Percentiles rank a stretch among this genome's conserved stretches.
phyloP scores from a whole-genome alignment of 2,329 filamentous ascomycete species.

The Sarocladium oryzae region DNA sequence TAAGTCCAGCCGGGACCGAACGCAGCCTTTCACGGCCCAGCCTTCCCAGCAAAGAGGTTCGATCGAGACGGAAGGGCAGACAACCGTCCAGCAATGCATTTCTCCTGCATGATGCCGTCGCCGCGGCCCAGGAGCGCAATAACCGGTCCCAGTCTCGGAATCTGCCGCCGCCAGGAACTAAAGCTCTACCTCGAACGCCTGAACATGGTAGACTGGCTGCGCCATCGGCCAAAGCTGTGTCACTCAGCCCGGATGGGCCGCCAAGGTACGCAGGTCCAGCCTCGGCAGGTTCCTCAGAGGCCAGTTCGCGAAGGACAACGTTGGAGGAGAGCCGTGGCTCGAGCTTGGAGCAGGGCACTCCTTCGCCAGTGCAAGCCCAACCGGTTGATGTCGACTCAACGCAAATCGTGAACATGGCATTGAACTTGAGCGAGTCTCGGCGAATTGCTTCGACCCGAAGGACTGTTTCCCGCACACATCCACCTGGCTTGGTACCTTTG shows the following conservation, averaged over 20 bases:
- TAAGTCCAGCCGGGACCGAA: neutral
- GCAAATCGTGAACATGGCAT: constrained; percentile 87
- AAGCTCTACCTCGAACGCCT: constrained; percentile 6
- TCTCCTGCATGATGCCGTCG: constrained; percentile 39
- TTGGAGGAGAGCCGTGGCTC: neutral
- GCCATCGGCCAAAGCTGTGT: neutral
- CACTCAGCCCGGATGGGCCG: neutral
- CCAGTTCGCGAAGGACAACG: neutral
- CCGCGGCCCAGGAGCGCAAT: constrained; percentile 24
- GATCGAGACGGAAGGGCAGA: constrained; percentile 30
- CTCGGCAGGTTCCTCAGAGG: neutral
- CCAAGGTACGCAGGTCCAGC: neutral
- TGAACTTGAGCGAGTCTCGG: constrained; percentile 79
- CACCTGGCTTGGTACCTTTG: constrained; percentile 44
- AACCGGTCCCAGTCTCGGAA: constrained; percentile 22
- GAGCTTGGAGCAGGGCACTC: constrained; percentile 12
- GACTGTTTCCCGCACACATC: constrained; percentile 45
- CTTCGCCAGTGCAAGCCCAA: neutral
- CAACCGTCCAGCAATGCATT: constrained; percentile 43
- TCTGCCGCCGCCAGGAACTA: constrained; percentile 12
- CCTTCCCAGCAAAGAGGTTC: constrained; percentile 9
- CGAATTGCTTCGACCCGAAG: constrained; percentile 53
- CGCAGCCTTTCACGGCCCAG: neutral
- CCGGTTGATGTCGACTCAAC: constrained; percentile 66
- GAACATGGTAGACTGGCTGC: neutral